Evolutionary conservation across 2,329 filamentous ascomycete genomes (phyloP).

Genomic region (Lecanicillium sp.): DNA sequence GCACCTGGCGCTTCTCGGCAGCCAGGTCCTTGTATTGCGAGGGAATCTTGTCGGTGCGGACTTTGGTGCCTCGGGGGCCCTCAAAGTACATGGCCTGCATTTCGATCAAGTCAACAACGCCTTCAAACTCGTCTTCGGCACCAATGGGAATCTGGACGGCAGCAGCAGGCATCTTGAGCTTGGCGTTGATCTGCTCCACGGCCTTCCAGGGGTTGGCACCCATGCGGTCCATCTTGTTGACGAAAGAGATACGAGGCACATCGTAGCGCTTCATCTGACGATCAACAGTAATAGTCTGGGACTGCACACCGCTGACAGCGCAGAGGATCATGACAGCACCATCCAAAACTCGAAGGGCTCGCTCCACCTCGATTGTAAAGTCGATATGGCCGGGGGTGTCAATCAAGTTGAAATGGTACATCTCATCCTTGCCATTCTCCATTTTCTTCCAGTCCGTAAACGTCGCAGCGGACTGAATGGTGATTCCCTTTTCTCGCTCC

Average conservation of each 20-base stretch:
- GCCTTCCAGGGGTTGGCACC: conserved; percentile 97
- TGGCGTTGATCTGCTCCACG: conserved; percentile 93
- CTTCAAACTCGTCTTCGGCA: conserved; percentile 81
- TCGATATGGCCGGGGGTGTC: conserved; percentile 98
- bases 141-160: conserved; percentile 94
- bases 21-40: conserved; percentile 68
- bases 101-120: conserved; percentile 83
- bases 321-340: conserved; percentile 98
- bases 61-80: conserved; percentile 68
- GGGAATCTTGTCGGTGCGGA: conserved; percentile 75
- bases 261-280: conserved; percentile 98
- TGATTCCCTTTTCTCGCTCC: conserved; percentile 97
- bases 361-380: conserved; percentile 97
- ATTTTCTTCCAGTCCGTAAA: conserved; percentile 96
- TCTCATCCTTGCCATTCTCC: conserved; percentile 74
- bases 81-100: conserved; percentile 95
- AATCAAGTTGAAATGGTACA: conserved; percentile 96
- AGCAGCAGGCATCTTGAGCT: conserved; percentile 86
- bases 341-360: conserved; percentile 87
- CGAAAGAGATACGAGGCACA: conserved; percentile 86
- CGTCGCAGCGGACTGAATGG: conserved; percentile 95
- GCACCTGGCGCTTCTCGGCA: conserved; percentile 70
- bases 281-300: conserved; percentile 96
- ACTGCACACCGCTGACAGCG: conserved; percentile 93
- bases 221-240: conserved; percentile 99